A percentile compares a stretch with the other conserved stretches of the same genome.
phyloP scores from a whole-genome alignment of 805 yeast species.

The Candida nanaspora region DNA sequence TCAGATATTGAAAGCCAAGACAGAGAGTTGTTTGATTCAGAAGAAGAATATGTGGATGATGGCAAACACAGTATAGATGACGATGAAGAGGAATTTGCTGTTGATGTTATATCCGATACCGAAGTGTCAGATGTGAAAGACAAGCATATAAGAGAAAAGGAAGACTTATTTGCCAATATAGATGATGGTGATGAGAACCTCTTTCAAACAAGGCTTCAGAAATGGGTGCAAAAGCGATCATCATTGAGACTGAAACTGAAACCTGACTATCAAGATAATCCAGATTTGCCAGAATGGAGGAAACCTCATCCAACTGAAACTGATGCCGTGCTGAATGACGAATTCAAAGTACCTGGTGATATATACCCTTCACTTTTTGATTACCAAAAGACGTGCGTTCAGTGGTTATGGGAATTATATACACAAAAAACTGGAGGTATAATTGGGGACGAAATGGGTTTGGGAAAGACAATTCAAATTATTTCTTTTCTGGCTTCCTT shows the following conservation, averaged over 20 bases:
- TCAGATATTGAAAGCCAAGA: slow-evolving; percentile 4
- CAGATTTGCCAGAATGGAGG: slow-evolving; percentile 49
- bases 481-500: slow-evolving; percentile 87
- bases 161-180: slow-evolving; percentile 32
- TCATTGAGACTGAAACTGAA: slow-evolving; percentile 28
- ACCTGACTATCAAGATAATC: slow-evolving; percentile 20
- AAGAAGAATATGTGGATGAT: slow-evolving; percentile 4
- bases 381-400: slow-evolving; percentile 93
- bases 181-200: slow-evolving; percentile 79
- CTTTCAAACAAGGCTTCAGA: slow-evolving; percentile 51
- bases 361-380: slow-evolving; percentile 81
- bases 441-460: slow-evolving; percentile 96
- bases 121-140: slow-evolving; percentile 2
- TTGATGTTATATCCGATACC: slow-evolving; percentile 10
- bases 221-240: slow-evolving; percentile 55
- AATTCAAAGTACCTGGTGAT: slow-evolving; percentile 82
- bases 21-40: slow-evolving; percentile 4
- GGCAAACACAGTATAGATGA: too few species aligned
- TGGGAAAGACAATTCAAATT: slow-evolving; percentile 92
- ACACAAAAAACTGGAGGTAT: slow-evolving; percentile 90
- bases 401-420: slow-evolving; percentile 95
- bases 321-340: slow-evolving; percentile 68
- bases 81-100: slow-evolving; percentile 5
- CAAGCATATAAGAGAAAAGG: slow-evolving; percentile 7
- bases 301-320: slow-evolving; percentile 71